phyloP scores from a whole-genome alignment of 192 early-diverging fungal genomes.

The Nowakowskiella sp. region DNA sequence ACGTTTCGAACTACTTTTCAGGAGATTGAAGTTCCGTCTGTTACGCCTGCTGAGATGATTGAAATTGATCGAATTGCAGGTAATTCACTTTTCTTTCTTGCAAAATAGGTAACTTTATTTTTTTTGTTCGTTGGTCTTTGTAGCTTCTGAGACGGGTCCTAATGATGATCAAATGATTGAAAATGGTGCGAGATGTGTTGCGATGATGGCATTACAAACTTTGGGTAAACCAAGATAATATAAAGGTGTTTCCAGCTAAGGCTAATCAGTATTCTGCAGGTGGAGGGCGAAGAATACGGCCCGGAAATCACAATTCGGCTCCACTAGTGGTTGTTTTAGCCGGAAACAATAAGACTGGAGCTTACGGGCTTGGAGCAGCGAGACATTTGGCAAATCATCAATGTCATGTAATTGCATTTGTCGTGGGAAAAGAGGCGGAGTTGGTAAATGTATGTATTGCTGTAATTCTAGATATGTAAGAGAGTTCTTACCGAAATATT shows the following conservation, averaged over 20 bases:
- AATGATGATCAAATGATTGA: slow-evolving; percentile 67
- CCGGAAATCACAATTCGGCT: slow-evolving; percentile 64
- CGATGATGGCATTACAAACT: slow-evolving; percentile 64
- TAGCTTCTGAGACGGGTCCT: slow-evolving; percentile 54
- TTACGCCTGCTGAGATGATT: slow-evolving; percentile 55
- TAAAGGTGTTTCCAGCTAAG: too few species aligned
- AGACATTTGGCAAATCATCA: slow-evolving; percentile 75
- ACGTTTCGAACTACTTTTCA: slow-evolving; percentile 20
- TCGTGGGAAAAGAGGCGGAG: slow-evolving; percentile 37
- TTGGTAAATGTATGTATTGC: slow-evolving; percentile 17
- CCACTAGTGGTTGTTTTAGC: slow-evolving; percentile 63
- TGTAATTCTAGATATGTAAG: background rate
- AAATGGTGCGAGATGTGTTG: slow-evolving; percentile 65
- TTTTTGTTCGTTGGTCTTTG: background rate
- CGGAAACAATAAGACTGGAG: slow-evolving; percentile 67
- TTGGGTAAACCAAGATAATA: slow-evolving; percentile 32
- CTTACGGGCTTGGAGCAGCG: slow-evolving; percentile 62
- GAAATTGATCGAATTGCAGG: slow-evolving; percentile 52
- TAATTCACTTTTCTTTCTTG: slow-evolving; percentile 3
- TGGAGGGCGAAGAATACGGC: slow-evolving; percentile 63
- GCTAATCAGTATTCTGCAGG: slow-evolving; percentile 22
- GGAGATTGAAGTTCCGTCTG: slow-evolving; percentile 49
- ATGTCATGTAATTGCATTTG: slow-evolving; percentile 51
- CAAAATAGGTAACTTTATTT: slow-evolving; percentile 3
- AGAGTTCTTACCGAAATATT: too few species aligned